Percentiles rank a stretch among this genome's conserved stretches.
Conservation (phyloP, 441 rosid genomes). For the Manihot esculenta region DNA sequence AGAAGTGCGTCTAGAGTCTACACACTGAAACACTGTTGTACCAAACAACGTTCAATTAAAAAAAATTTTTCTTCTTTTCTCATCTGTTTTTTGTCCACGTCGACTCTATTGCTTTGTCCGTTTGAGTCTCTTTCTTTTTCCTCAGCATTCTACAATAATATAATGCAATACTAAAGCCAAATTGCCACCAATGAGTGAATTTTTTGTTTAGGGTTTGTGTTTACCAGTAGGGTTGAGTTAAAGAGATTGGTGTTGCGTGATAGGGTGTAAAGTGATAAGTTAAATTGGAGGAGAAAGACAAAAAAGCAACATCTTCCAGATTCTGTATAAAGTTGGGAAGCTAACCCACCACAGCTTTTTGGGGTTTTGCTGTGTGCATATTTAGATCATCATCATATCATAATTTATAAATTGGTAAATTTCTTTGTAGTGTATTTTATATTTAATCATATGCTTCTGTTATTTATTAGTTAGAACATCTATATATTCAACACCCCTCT, state of each 20-base stretch:
- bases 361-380: neutral
- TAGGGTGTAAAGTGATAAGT: neutral
- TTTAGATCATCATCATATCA: neutral
- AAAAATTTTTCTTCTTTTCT: neutral
- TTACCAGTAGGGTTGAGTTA: neutral
- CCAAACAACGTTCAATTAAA: constrained; percentile 18
- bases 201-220: neutral
- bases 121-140: neutral
- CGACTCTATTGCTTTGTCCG: constrained; percentile 5
- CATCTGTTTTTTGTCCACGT: neutral
- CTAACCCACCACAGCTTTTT: neutral
- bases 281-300: neutral
- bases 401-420: neutral
- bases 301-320: neutral
- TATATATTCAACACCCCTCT: too few species aligned
- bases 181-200: too few species aligned
- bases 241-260: neutral
- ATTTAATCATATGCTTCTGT: too few species aligned
- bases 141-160: neutral
- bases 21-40: neutral
- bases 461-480: too few species aligned
- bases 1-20: neutral
- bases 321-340: constrained; percentile 7
- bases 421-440: too few species aligned
- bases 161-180: neutral